Evolutionary conservation across 148 eudicot genomes (phyloP), one percentile per base, ranked within the genome.

Genomic region (Oxyria digyna): DNA sequence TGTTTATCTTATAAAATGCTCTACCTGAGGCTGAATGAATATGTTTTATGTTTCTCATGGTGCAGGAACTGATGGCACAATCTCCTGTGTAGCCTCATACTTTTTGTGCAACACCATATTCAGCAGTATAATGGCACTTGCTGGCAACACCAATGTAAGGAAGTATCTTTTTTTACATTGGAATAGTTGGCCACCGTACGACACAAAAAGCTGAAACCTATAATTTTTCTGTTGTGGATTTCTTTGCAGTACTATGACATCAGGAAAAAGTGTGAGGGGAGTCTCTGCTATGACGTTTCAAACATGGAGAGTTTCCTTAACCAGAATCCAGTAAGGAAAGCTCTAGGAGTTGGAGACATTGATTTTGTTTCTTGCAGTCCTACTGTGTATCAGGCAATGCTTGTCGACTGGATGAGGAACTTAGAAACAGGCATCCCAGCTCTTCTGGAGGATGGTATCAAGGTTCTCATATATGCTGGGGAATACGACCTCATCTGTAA

Each of bases 401-500:
- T 89, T 52, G 74, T 81, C 69, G 97, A 91, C 69, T 89, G 96
- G 97, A 91, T 91, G 97, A 85, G 93, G 75, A 85, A 91, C 74
- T 92, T 89, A 32, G 97, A 92, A 78, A 88, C 78, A 13, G 97
- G 97, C 49, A 92, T 92, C 68, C 97, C 97, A 17, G 78, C 76
- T 38, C 91, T 92, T 71, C 94, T 92, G 4, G 91, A 89, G 79
- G 94, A 92, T 52, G 96, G 89, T 38, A 77, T 92, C 63, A 72
- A 89, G 73, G 26, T 92, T 80, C 96, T 91, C 54, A 76, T 89
- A 57, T 91, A 91, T 78, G 97, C 97, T 62, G 97, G 97, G 75
- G 97, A 91, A 78, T 91, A 89, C 75, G 97, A 91, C 74, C 86
- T 91, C 71, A 91, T 91, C 67, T 91, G 97, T 87, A 91, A 91